Conservation (phyloP, 2,329 filamentous ascomycete species). For the Alternaria incomplexa region DNA sequence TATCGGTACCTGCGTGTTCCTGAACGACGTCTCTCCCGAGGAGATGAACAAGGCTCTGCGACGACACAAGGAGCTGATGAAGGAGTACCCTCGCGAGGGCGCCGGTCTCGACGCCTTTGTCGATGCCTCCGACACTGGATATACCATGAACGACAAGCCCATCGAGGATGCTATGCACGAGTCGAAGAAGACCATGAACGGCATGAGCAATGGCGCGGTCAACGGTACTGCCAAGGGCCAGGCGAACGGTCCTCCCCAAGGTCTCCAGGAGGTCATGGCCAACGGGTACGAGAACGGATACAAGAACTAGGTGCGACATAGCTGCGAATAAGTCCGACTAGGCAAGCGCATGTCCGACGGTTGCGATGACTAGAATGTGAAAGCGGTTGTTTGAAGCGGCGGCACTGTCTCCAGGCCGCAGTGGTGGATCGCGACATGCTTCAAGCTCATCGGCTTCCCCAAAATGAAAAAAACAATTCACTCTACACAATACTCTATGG, state of each 20-base stretch:
- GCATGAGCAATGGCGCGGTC: constrained; percentile 30
- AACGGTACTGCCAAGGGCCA: constrained; percentile 29
- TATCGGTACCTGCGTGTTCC: constrained; percentile 69
- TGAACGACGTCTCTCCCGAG: constrained; percentile 69
- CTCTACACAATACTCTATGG: neutral
- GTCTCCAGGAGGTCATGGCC: constrained; percentile 33
- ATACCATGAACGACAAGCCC: constrained; percentile 55
- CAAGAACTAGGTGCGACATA: constrained; percentile 32
- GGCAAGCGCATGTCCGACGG: constrained; percentile 14
- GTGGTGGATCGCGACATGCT: constrained; percentile 1
- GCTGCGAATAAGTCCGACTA: constrained; percentile 19
- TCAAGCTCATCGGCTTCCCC: constrained; percentile 4
- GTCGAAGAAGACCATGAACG: constrained; percentile 29
- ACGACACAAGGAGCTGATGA: constrained; percentile 69
- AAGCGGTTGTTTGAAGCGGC: constrained; percentile 8
- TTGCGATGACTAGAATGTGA: constrained; percentile 1
- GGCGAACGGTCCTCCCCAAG: constrained; percentile 24
- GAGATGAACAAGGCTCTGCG: constrained; percentile 68
- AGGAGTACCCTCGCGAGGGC: constrained; percentile 67
- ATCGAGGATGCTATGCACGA: constrained; percentile 39
- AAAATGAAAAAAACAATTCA: constrained; percentile 3
- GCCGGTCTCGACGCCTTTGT: constrained; percentile 73
- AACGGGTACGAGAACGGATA: constrained; percentile 42
- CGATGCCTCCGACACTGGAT: constrained; percentile 71
- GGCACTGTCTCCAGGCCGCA: neutral